Percentiles rank a stretch among this genome's conserved stretches.
These are phyloP conservation scores for Rosa lucieae DNA, from an alignment of 306 rosid species.

Conservation along the genomic window DNA sequence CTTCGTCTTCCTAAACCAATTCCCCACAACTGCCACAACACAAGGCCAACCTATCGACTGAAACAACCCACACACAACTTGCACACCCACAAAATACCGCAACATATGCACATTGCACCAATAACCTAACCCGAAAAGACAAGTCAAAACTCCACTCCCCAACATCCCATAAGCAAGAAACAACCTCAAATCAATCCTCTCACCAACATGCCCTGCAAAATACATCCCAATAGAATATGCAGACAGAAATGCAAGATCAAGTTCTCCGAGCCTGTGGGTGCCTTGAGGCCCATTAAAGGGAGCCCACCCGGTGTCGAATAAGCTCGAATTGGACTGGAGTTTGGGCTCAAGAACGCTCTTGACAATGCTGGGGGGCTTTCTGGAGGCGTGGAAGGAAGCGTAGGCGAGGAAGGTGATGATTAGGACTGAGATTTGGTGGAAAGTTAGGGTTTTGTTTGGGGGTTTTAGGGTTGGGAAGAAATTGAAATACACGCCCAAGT, in stretches of 20 bases:
- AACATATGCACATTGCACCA: too few species aligned
- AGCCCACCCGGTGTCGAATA: slow-evolving; percentile 62
- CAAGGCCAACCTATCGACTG: too few species aligned
- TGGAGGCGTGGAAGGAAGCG: slow-evolving; percentile 86
- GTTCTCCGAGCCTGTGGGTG: slow-evolving; percentile 72
- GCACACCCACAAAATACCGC: too few species aligned
- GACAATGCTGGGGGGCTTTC: slow-evolving; percentile 92
- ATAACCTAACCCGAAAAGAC: too few species aligned
- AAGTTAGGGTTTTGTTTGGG: slow-evolving; percentile 68
- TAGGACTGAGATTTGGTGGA: slow-evolving; percentile 62
- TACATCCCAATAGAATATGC: slow-evolving; percentile 84
- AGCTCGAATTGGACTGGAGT: slow-evolving; percentile 37
- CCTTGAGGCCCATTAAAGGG: slow-evolving; percentile 77
- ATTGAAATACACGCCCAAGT: slow-evolving; percentile 13
- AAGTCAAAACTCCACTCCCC: too few species aligned
- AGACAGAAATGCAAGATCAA: slow-evolving; percentile 80
- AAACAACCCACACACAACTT: too few species aligned
- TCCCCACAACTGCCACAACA: too few species aligned
- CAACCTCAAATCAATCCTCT: too few species aligned
- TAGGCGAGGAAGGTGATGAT: slow-evolving; percentile 68
- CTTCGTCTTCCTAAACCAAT: too few species aligned
- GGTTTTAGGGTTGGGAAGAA: slow-evolving; percentile 63
- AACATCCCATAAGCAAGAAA: too few species aligned
- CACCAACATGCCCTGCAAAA: too few species aligned
- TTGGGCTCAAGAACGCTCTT: slow-evolving; percentile 74